Conservation (phyloP, 176 grass and related monocot genomes). For the Dactylis glomerata region DNA sequence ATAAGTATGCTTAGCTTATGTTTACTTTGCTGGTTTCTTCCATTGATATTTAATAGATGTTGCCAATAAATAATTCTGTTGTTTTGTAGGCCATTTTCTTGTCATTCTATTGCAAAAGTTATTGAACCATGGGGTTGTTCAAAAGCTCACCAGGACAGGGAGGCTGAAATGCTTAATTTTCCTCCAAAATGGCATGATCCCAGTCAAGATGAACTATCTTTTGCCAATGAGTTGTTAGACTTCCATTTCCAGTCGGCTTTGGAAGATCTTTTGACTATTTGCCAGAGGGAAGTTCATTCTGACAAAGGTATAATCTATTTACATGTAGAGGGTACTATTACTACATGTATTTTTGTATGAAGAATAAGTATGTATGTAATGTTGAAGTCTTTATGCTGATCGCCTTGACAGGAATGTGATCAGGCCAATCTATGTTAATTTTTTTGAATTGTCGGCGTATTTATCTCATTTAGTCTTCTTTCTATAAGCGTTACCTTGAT, state of each 20-base stretch:
- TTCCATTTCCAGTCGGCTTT: conserved; percentile 86
- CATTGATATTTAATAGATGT: conserved; percentile 13
- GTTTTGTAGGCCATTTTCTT: conserved; percentile 60
- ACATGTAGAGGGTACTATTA: not conserved
- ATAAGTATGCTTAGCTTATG: conserved; percentile 57
- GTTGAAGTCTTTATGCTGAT: not conserved
- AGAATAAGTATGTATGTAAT: too few relatives aligned
- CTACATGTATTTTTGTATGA: not conserved
- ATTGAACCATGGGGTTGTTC: conserved; percentile 90
- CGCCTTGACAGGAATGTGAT: not conserved
- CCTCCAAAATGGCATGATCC: conserved; percentile 83
- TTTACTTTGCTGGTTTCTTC: conserved; percentile 21
- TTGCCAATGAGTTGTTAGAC: conserved; percentile 84
- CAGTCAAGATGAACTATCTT: conserved; percentile 72
- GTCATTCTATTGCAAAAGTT: conserved; percentile 50
- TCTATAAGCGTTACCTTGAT: conserved; percentile 15
- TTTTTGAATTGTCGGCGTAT: not conserved
- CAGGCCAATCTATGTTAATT: not conserved
- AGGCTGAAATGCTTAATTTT: conserved; percentile 51
- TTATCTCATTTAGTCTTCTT: not conserved
- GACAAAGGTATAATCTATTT: conserved; percentile 55
- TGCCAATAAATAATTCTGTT: not conserved
- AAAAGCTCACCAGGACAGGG: conserved; percentile 57
- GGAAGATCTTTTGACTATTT: conserved; percentile 77
- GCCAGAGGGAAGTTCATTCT: conserved; percentile 50